A percentile compares a stretch with the other conserved stretches of the same genome.
Evolutionary conservation across 2,329 filamentous ascomycete genomes (phyloP).

Genomic region (Curvularia sp.): DNA sequence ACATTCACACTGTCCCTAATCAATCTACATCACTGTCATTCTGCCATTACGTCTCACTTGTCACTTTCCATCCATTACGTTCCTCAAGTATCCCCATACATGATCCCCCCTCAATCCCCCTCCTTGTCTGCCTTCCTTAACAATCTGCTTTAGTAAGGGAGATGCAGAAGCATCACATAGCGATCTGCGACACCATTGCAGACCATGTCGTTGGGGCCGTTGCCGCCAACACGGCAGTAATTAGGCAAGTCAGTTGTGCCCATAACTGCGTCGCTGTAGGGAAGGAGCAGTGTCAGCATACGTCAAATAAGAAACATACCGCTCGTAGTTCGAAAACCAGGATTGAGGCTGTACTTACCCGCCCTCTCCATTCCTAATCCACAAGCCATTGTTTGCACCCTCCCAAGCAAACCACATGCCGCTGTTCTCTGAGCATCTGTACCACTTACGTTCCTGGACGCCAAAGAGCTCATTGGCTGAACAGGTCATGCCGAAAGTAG

Average conservation of each 20-base stretch:
- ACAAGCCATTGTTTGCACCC: slow-evolving; percentile 20
- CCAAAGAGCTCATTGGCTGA: neutral
- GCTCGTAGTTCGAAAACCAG: neutral
- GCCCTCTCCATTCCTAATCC: slow-evolving; percentile 25
- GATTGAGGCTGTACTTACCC: slow-evolving; percentile 12
- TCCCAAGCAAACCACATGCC: slow-evolving; percentile 18
- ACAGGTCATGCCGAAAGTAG: slow-evolving; percentile 22
- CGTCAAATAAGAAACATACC: neutral
- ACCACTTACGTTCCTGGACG: slow-evolving; percentile 12
- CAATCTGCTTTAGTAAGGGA: neutral
- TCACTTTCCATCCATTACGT: neutral
- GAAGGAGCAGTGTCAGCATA: slow-evolving; percentile 7
- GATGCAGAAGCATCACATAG: slow-evolving; percentile 49
- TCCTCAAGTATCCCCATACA: neutral
- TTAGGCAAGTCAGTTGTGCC: slow-evolving; percentile 25
- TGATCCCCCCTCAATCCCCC: neutral
- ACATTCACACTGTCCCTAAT: neutral
- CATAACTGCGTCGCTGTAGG: slow-evolving; percentile 15
- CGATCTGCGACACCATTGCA: slow-evolving; percentile 72
- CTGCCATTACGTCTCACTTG: neutral
- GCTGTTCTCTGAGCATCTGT: neutral
- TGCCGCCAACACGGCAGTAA: slow-evolving; percentile 26
- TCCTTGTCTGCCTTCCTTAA: too few relatives aligned
- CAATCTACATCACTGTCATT: neutral
- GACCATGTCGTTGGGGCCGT: slow-evolving; percentile 67